Base-by-base conservation (phyloP, 768 basidiomycete genomes). In the Paxillus rubicundulus region DNA sequence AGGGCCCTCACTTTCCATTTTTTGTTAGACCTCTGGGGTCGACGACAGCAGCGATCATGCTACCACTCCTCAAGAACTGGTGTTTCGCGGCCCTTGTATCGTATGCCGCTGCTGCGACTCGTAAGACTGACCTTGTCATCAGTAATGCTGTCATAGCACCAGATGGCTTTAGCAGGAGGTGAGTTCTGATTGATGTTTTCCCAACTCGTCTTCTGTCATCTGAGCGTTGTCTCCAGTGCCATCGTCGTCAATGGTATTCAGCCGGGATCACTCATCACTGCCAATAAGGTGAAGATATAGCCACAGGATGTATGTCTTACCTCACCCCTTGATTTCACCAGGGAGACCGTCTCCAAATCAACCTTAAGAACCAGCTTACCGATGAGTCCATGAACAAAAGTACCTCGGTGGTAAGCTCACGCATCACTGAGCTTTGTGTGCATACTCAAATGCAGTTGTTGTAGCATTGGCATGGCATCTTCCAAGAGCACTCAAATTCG, bases 401-500 rank as follows among this genome's bases (percentile, higher is more conserved):
- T 20, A 77, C 75, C 6, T 74, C 74, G 9, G 64, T 77, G 45
- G 76, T 76, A 62, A 41, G 71, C 42, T 34, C 20, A n/a, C 42
- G 12, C 17, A 32, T 41, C 7, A 40, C 16, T 6, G 5, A 27
- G 21, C 9, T 14, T 8, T 18, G 9, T 14, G 8, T 39, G n/a
- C 8, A 44, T 38, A 18, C 37, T 50, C 7, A 57, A 21, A 14
- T 36, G 16, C 36, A 10, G 43, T 49, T 33, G 33, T 33, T 21
- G 17, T 17, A 66, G 59, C 74, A 76, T 47, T 80, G 79, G 79
- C 79, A 80, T 50, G 79, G 79, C 8, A 32, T 80, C 8, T 75
- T 73, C 52, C 78, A 80, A 55, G 52, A 67, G 16, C 64, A 65
- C 10, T 67, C 71, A 13, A 74, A 74, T 4, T 67, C 73, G 32